A percentile compares a stretch with the other conserved stretches of the same genome.
Evolutionary conservation across 2,329 filamentous ascomycete species (phyloP).

Genomic region (Uncinocarpus reesii): DNA sequence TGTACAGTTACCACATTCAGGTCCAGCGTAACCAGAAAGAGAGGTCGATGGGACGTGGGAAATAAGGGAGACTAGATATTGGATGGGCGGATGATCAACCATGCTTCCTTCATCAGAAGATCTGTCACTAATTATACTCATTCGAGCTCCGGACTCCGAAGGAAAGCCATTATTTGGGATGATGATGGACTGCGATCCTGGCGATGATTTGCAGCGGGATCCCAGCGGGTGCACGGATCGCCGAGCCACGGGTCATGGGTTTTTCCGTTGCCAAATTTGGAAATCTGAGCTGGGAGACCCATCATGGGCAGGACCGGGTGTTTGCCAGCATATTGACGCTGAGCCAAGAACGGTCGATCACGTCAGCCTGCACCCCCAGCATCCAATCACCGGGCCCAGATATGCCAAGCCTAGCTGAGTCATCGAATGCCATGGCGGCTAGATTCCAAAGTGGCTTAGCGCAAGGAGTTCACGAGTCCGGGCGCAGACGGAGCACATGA

Average conservation of each 20-base stretch:
- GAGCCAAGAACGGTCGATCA: not conserved
- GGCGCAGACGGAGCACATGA: not conserved
- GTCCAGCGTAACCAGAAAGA: no score
- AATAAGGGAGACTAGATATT: not conserved
- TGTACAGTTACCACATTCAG: no score
- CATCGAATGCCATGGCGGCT: no score
- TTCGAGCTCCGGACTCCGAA: not conserved
- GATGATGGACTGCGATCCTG: not conserved
- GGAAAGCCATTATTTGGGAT: not conserved
- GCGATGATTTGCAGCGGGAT: not conserved
- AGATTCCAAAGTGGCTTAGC: no score
- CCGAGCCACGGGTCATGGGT: not conserved
- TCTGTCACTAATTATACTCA: not conserved
- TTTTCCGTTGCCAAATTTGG: slow-evolving; percentile 4
- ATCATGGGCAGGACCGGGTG: no score
- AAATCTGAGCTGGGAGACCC: not conserved
- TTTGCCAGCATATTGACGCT: not conserved
- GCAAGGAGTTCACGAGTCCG: not conserved
- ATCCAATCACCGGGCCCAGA: no score
- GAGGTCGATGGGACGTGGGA: no score
- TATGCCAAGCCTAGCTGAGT: no score
- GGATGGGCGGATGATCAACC: slow-evolving; percentile 9
- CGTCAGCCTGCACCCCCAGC: no score
- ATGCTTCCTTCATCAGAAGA: not conserved
- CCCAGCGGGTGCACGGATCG: slow-evolving; percentile 1